These are phyloP conservation scores for Ophiosphaerella herpotricha DNA, from an alignment of 2,329 filamentous ascomycete species.

Conservation along the genomic window DNA sequence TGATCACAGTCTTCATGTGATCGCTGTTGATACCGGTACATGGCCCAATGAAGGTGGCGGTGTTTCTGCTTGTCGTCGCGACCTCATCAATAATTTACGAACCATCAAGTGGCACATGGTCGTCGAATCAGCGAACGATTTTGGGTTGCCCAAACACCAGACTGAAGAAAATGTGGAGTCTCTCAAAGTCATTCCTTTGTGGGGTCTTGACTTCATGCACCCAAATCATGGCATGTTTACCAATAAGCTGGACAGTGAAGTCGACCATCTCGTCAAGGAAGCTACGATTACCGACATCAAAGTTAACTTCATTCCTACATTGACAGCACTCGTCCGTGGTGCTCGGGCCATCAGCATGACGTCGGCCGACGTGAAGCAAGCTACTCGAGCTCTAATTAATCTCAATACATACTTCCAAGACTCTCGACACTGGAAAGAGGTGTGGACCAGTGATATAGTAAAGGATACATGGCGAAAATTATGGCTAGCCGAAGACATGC, in stretches of 20 bases:
- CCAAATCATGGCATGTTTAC: conserved; percentile 49
- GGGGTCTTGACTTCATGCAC: conserved; percentile 50
- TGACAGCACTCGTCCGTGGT: conserved; percentile 48
- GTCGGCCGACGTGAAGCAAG: conserved; percentile 46
- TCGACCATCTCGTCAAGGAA: conserved; percentile 43
- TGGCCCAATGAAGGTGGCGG: conserved; percentile 52
- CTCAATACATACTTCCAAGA: conserved; percentile 53
- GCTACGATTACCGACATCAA: conserved; percentile 45
- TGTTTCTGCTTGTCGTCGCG: conserved; percentile 49
- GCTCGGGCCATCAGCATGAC: conserved; percentile 47
- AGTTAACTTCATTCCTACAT: conserved; percentile 47
- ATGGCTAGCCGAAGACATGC: conserved; percentile 52
- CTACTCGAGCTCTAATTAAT: conserved; percentile 48
- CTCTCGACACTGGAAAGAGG: conserved; percentile 52
- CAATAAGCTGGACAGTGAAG: conserved; percentile 48
- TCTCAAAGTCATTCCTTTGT: conserved; percentile 49
- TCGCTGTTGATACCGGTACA: conserved; percentile 49
- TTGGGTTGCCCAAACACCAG: conserved; percentile 50
- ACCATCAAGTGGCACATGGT: conserved; percentile 52
- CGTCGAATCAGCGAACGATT: conserved; percentile 50
- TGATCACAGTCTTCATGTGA: conserved; percentile 45
- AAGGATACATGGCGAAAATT: conserved; percentile 53
- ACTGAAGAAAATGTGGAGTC: conserved; percentile 51
- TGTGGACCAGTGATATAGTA: conserved; percentile 54
- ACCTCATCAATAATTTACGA: conserved; percentile 49